Evolutionary conservation across 2,329 filamentous ascomycete genomes (phyloP).

Genomic region (Alternaria tenuissima): DNA sequence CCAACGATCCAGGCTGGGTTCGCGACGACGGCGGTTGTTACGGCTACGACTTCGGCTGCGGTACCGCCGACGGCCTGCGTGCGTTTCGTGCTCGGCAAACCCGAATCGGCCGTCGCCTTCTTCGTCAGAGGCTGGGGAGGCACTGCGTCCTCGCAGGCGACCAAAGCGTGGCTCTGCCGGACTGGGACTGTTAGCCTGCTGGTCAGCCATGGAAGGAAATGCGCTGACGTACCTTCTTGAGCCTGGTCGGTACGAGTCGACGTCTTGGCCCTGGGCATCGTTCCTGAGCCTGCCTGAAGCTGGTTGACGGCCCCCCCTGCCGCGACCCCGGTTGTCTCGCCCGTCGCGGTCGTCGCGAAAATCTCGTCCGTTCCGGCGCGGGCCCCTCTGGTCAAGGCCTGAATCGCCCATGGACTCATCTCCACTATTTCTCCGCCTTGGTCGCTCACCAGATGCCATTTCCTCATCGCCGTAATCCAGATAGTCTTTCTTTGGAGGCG

Average conservation of each 20-base stretch:
- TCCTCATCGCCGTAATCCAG: conserved; percentile 45
- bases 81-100: conserved; percentile 58
- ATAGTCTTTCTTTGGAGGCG: conserved; percentile 33
- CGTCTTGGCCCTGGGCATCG: conserved; percentile 25
- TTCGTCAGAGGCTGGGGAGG: conserved; percentile 61
- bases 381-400: conserved; percentile 34
- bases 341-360: conserved; percentile 27
- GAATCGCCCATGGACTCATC: conserved; percentile 82
- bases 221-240: conserved; percentile 30
- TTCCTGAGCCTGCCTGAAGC: conserved; percentile 21
- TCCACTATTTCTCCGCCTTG: conserved; percentile 58
- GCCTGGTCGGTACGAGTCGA: conserved; percentile 45
- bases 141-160: conserved; percentile 66
- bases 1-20: conserved; percentile 41
- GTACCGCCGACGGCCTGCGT: conserved; percentile 54
- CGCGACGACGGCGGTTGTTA: conserved; percentile 29
- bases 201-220: background rate
- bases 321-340: conserved; percentile 26
- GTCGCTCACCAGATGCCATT: conserved; percentile 25
- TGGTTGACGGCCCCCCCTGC: conserved; percentile 19
- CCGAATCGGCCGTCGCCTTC: conserved; percentile 59
- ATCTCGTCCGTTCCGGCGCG: conserved; percentile 33
- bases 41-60: conserved; percentile 51
- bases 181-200: conserved; percentile 22
- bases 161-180: conserved; percentile 51